Base-by-base conservation (phyloP, 192 early-diverging fungal species). In the Chytriomyces sp. region DNA sequence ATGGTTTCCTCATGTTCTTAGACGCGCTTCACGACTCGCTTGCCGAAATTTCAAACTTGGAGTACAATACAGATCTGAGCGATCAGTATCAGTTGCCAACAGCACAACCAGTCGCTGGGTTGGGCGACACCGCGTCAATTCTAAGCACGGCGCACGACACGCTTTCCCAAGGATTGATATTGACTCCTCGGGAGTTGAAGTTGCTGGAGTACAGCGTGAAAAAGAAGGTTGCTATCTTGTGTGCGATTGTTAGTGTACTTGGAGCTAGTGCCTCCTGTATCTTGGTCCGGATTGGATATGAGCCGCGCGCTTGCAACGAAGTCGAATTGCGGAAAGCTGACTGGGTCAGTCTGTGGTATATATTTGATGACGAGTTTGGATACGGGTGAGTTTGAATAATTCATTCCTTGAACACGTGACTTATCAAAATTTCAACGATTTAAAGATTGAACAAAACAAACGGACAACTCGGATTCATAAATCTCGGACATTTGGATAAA, bases 221-320 rank as follows among this genome's bases (percentile, higher is more conserved):
- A 18, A n/a, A 45, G 10, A 73, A 73, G 44, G 11, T 35, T 48
- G 24, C 44, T n/a, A 44, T 35, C 10, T 61, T 78, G 45, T 72
- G 69, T 62, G 69, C 13, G 0, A 72, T 70, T 46, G 61, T 78
- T 20, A 24, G 60, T 13, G 50, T 69, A 4, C 47, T 78, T 2
- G 26, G 47, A n/a, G 45, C 43, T 2, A 28, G 69, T 23, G 77
- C 64, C 23, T 59, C 69, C 7, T 50, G 35, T 48, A 45, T 78
- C 20, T 24, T 45, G 45, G 77, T 65, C 1, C 68, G 69, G 13
- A 72, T 78, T 43, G 47, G 61, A 5, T 78, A 78, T 46, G 69
- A 78, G 43, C 69, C 77, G 16, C 67, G 77, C 57, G 77, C 77
- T 43, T n/a, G 11, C 23, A 78, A 78, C 68, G 77, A 78, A 72